Conservation (phyloP, 768 basidiomycete genomes). For the Boletus barrowsii region DNA sequence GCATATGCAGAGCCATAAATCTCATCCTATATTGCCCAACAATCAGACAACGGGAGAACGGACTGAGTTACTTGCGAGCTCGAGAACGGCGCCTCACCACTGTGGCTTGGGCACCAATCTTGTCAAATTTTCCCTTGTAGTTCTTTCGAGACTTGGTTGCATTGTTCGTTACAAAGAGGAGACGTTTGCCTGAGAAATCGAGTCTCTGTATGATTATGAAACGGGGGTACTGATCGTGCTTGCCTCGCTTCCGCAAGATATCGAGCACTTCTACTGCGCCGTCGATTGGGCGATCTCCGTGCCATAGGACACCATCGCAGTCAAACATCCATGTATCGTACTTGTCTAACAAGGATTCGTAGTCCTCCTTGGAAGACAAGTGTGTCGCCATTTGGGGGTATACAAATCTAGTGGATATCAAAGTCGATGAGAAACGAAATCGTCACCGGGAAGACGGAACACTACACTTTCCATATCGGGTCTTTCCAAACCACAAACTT, state of each 20-base stretch:
- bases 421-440: background rate
- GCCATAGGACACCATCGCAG: conserved; percentile 95
- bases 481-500: conserved; percentile 7
- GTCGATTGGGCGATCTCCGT: conserved; percentile 74
- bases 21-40: conserved; percentile 66
- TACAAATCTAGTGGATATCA: conserved; percentile 12
- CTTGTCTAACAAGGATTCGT: conserved; percentile 48
- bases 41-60: background rate
- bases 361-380: conserved; percentile 40
- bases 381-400: conserved; percentile 22
- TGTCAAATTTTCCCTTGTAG: conserved; percentile 91
- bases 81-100: conserved; percentile 54
- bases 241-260: conserved; percentile 69
- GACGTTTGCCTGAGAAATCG: conserved; percentile 56
- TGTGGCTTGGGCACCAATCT: conserved; percentile 78
- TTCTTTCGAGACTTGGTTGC: conserved; percentile 86
- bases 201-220: conserved; percentile 3
- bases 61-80: background rate
- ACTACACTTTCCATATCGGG: conserved; percentile 25
- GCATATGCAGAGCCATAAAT: conserved; percentile 95
- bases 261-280: conserved; percentile 74
- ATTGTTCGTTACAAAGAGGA: conserved; percentile 97
- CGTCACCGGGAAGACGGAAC: conserved; percentile 2
- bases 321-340: conserved; percentile 97
- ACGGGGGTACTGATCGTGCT: conserved; percentile 27